Conservation (phyloP, 805 yeast species). For the Wickerhamomyces kurtzmanii region DNA sequence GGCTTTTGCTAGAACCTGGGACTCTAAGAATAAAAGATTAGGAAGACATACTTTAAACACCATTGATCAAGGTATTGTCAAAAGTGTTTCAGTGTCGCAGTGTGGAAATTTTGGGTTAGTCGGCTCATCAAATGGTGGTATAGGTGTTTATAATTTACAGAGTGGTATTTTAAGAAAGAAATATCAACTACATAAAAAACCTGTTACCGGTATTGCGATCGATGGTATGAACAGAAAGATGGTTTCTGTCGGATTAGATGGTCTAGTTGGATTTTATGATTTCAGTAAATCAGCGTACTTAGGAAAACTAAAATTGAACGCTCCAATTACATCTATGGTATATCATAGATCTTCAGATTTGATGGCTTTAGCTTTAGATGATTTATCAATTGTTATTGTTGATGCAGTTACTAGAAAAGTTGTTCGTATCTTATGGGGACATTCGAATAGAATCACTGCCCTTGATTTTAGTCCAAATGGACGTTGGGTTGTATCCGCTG, state of each 20-base stretch:
- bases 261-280: conserved; percentile 78
- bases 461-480: conserved; percentile 93
- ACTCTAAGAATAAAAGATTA: conserved; percentile 63
- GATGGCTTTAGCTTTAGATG: conserved; percentile 79
- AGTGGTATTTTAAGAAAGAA: conserved; percentile 76
- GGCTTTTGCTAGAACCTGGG: conserved; percentile 85
- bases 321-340: conserved; percentile 70
- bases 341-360: conserved; percentile 80
- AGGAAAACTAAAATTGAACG: conserved; percentile 57
- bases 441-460: conserved; percentile 76
- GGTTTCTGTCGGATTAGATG: conserved; percentile 86
- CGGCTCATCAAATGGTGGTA: conserved; percentile 81
- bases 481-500: conserved; percentile 82
- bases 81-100: conserved; percentile 68
- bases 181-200: conserved; percentile 59
- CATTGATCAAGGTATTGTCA: conserved; percentile 69
- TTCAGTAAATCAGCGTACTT: conserved; percentile 62
- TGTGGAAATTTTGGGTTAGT: conserved; percentile 95
- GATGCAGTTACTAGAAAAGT: conserved; percentile 75
- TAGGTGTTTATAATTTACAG: conserved; percentile 82
- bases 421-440: conserved; percentile 86
- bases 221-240: conserved; percentile 87
- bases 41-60: conserved; percentile 68
- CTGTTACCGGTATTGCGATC: conserved; percentile 81
- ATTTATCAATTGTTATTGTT: conserved; percentile 70